These are phyloP conservation scores for Backusella psychrophila DNA, from an alignment of 192 early-diverging fungal genomes.

Conservation along the genomic window DNA sequence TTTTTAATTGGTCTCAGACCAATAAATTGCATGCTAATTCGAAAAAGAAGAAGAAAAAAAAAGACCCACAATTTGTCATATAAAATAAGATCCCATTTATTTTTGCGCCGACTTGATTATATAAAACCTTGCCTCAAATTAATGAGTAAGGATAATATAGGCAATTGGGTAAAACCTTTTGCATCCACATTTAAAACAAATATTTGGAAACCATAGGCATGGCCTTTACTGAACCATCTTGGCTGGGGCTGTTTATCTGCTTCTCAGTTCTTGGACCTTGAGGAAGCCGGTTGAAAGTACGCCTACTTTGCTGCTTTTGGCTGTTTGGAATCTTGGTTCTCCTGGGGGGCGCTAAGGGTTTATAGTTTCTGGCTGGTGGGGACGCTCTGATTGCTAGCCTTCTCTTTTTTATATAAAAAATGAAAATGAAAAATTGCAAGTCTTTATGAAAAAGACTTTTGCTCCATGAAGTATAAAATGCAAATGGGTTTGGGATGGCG, in stretches of 20 bases:
- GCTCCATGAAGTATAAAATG: no score
- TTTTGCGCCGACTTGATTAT: background rate
- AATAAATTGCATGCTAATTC: background rate
- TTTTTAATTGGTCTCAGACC: background rate
- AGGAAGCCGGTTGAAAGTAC: background rate
- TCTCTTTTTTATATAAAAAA: background rate
- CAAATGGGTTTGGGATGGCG: background rate
- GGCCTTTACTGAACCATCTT: constrained; percentile 19
- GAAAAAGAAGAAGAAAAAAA: background rate
- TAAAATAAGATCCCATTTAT: background rate
- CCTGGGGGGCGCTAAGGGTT: background rate
- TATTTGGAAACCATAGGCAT: constrained; percentile 32
- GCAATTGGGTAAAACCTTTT: constrained; percentile 35
- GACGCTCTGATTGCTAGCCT: constrained; percentile 23
- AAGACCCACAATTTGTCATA: background rate
- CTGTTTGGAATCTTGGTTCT: background rate
- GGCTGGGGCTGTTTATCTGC: background rate
- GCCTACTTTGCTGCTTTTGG: constrained; percentile 9
- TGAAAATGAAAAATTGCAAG: background rate
- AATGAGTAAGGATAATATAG: constrained; percentile 42
- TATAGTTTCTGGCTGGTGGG: constrained; percentile 9
- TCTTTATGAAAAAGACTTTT: background rate
- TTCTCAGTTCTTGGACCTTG: background rate
- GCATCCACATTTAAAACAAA: constrained; percentile 13
- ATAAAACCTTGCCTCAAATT: constrained; percentile 32